These are phyloP conservation scores for Suillus luteus DNA, from an alignment of 768 basidiomycete species.

Conservation along the genomic window DNA sequence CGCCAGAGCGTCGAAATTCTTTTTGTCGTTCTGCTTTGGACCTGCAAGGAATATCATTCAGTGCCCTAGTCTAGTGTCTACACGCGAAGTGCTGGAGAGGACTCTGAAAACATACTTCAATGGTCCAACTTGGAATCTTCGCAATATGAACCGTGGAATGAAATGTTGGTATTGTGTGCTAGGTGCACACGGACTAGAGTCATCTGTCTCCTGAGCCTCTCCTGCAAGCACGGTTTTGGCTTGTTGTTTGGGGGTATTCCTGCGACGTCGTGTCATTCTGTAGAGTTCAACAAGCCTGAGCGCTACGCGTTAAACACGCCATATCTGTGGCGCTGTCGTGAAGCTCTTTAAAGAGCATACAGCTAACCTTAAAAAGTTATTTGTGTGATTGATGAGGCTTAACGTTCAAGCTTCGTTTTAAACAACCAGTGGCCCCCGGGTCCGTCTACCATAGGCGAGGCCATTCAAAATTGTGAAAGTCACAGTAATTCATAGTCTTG, in stretches of 20 bases:
- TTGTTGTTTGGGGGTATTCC: not conserved
- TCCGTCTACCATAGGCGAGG: no score
- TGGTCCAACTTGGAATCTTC: constrained; percentile 15
- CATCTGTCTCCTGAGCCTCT: not conserved
- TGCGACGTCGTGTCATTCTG: not conserved
- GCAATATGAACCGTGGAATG: constrained; percentile 17
- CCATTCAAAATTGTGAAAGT: no score
- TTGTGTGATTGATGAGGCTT: no score
- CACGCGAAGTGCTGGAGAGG: not conserved
- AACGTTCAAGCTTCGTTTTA: no score
- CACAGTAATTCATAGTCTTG: no score
- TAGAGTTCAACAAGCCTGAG: not conserved
- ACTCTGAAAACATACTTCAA: constrained; percentile 3
- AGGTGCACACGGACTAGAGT: no score
- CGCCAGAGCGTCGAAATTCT: not conserved
- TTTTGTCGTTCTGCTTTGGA: constrained; percentile 14
- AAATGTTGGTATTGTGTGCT: not conserved
- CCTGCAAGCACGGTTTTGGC: not conserved
- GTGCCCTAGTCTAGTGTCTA: not conserved
- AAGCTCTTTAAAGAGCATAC: no score
- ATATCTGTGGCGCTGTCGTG: not conserved
- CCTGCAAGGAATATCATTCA: constrained; percentile 6
- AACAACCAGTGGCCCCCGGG: no score
- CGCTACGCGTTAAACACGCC: no score
- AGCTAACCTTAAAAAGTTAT: no score